phyloP scores from a whole-genome alignment of 108 stramenopile species.

The Cyclotella kingstonii region DNA sequence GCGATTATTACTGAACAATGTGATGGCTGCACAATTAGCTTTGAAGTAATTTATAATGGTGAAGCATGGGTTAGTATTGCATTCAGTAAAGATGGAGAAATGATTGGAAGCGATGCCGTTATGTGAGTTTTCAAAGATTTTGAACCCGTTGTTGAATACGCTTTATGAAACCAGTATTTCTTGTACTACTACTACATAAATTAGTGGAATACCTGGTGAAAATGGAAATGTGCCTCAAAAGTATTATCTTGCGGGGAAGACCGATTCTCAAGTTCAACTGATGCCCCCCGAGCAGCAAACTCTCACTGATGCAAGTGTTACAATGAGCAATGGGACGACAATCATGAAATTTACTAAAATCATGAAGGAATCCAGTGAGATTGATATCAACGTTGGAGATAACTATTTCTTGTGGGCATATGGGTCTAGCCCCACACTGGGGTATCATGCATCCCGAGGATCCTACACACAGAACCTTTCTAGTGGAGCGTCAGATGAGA shows the following conservation, averaged over 20 bases:
- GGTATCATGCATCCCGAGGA: constrained; percentile 11
- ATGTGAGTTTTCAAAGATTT: too few species aligned
- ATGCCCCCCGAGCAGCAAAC: constrained; percentile 54
- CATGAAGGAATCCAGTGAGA: constrained; percentile 53
- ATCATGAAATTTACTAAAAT: constrained; percentile 68
- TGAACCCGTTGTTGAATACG: too few species aligned
- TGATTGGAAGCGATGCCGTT: constrained; percentile 28
- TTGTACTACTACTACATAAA: background rate
- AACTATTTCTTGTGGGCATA: constrained; percentile 57
- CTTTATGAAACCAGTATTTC: too few species aligned
- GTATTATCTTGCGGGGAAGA: constrained; percentile 42
- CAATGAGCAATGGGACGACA: constrained; percentile 43
- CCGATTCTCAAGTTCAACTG: constrained; percentile 29
- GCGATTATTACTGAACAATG: background rate
- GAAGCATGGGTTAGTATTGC: constrained; percentile 21
- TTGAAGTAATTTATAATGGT: constrained; percentile 14
- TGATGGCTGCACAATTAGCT: constrained; percentile 9
- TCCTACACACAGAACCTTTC: constrained; percentile 16
- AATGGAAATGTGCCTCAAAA: constrained; percentile 32
- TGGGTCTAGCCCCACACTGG: constrained; percentile 41
- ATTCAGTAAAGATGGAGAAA: constrained; percentile 13
- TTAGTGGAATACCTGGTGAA: constrained; percentile 32
- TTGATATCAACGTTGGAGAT: constrained; percentile 44
- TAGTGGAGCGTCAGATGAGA: constrained; percentile 6
- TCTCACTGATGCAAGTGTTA: constrained; percentile 49